Evolutionary conservation across 2,329 filamentous ascomycete species (phyloP).

Genomic region (Amesomyces nigricolor): DNA sequence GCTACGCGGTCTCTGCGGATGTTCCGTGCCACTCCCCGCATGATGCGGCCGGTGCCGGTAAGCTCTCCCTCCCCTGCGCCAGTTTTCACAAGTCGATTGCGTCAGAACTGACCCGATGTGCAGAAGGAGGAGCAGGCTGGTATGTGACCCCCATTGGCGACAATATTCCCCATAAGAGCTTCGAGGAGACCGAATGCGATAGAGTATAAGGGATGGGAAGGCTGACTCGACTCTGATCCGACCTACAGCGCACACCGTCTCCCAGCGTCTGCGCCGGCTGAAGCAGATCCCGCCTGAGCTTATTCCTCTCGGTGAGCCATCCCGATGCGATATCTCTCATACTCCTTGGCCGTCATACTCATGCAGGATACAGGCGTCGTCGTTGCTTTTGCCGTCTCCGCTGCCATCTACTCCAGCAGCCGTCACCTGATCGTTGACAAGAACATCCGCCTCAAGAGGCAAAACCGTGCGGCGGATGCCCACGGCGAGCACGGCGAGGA

Average conservation of each 20-base stretch:
- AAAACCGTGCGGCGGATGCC: slow-evolving; percentile 47
- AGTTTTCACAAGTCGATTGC: slow-evolving; percentile 21
- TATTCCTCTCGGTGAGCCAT: slow-evolving; percentile 78
- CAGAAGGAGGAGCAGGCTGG: slow-evolving; percentile 63
- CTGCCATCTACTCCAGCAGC: slow-evolving; percentile 73
- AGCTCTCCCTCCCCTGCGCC: slow-evolving; percentile 34
- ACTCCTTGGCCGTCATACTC: neutral
- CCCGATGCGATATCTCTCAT: neutral
- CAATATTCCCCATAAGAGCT: slow-evolving; percentile 14
- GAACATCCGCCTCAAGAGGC: slow-evolving; percentile 80
- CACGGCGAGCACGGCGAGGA: slow-evolving; percentile 33
- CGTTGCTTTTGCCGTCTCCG: slow-evolving; percentile 74
- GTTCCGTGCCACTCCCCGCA: slow-evolving; percentile 59
- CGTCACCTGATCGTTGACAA: slow-evolving; percentile 86
- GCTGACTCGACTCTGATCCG: slow-evolving; percentile 21
- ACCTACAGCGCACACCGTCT: slow-evolving; percentile 81
- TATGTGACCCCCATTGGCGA: slow-evolving; percentile 41
- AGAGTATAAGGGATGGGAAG: slow-evolving; percentile 11
- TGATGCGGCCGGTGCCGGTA: slow-evolving; percentile 70
- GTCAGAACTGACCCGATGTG: slow-evolving; percentile 33
- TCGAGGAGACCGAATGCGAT: slow-evolving; percentile 1
- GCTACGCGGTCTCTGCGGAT: slow-evolving; percentile 61
- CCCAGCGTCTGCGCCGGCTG: slow-evolving; percentile 84
- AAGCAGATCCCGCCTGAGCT: slow-evolving; percentile 90
- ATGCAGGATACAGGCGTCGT: slow-evolving; percentile 60